Base-by-base conservation (phyloP, 2,329 filamentous ascomycete genomes). In the Daldinia sp. region DNA sequence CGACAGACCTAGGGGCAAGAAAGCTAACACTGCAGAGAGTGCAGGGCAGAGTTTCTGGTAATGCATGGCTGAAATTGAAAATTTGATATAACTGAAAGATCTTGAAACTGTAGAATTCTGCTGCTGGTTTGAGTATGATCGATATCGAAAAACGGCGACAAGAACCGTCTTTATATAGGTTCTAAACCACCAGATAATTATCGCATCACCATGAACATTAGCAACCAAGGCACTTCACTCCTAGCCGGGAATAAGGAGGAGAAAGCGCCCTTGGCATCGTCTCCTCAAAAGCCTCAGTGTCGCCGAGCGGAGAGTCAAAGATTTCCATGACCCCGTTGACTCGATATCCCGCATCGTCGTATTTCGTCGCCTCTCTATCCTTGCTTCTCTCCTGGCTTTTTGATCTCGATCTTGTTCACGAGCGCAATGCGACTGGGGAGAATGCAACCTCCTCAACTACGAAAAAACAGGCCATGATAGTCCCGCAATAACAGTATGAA, bases 111-210 rank as follows among this genome's bases (percentile, higher is more conserved):
- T n/a, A 54, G 20, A 20, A 41, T 48, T 20, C 50, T 66, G 56
- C 12, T 12, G 50, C 12, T 12, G 50, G 41, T 54, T 58, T n/a
- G 7, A 55, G 54, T 20, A 20, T 20, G 28, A 44, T 41, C 12
- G 20, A 13, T 56, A n/a, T 33, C 41, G 48, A 50, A 12, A 33
- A 44, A 20, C 7, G 15, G 37, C 56, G 23, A 18, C 44, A 15
- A 59, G 20, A 61, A 28, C 12, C 12, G n/a, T 53, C 63, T 18
- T 66, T 69, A 55, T 69, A 69, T 69, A 65, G 5, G 5, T 10
- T 35, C 41, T 26, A 57, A 50, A 63, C 60, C 39, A 13, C 46
- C 35, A 46, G 18, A 48, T 53, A 62, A 30, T 39, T 30, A 51
- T 41, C 55, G 63, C 30, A 37, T 42, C 39, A 10, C 20, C 50